These are phyloP conservation scores for Blastocystis sp. DNA, from an alignment of 352 stramenopile genomes.

Conservation along the genomic window DNA sequence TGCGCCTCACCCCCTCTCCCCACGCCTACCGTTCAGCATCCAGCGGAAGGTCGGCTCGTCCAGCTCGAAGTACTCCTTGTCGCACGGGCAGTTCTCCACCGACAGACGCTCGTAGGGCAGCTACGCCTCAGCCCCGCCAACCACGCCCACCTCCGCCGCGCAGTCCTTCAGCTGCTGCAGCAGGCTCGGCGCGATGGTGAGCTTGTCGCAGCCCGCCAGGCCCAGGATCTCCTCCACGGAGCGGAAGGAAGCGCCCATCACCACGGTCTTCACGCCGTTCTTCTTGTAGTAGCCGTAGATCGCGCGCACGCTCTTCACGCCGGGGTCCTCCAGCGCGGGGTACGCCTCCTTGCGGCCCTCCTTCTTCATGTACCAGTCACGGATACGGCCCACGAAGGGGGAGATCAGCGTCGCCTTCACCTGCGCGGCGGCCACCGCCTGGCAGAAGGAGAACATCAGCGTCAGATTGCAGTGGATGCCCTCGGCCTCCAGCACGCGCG, in stretches of 20 bases:
- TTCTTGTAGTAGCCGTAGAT: conserved; percentile 99
- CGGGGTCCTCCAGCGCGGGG: conserved; percentile 88
- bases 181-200: conserved; percentile 92
- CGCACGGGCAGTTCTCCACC: conserved; percentile 74
- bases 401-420: conserved; percentile 90
- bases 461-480: conserved; percentile 98
- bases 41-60: conserved; percentile 92
- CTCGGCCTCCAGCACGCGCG: conserved; percentile 89
- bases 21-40: conserved; percentile 84
- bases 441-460: conserved; percentile 92
- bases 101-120: conserved; percentile 59
- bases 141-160: conserved; percentile 72
- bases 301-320: conserved; percentile 88
- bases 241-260: conserved; percentile 90
- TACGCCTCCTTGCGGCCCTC: conserved; percentile 83
- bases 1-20: background rate
- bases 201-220: conserved; percentile 90
- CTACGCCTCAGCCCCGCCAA: conserved; percentile 32
- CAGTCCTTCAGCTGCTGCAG: conserved; percentile 85
- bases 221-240: conserved; percentile 93
- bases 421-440: conserved; percentile 90
- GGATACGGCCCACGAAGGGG: conserved; percentile 90
- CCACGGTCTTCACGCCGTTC: conserved; percentile 88
- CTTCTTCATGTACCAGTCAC: conserved; percentile 90
- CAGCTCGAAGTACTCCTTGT: conserved; percentile 78